Evolutionary conservation across 345 rosid genomes (phyloP).

Genomic region (Euphorbia pulcherrima): DNA sequence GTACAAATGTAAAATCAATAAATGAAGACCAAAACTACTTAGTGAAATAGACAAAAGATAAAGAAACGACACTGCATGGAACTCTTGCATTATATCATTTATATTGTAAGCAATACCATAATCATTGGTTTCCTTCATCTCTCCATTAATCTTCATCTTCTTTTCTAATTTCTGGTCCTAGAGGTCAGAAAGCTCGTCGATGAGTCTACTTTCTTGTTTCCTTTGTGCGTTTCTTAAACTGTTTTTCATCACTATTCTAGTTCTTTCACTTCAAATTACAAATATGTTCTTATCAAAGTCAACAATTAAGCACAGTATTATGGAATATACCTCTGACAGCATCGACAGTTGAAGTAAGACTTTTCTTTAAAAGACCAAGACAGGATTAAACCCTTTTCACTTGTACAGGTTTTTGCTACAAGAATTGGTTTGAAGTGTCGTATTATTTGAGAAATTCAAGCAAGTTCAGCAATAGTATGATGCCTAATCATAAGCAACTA

Average conservation of each 20-base stretch:
- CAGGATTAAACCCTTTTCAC: neutral
- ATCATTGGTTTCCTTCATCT: neutral
- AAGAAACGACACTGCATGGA: neutral
- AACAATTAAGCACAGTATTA: neutral
- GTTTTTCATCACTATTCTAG: neutral
- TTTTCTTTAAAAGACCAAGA: neutral
- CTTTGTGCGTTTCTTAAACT: neutral
- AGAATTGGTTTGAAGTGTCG: neutral
- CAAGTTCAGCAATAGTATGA: neutral
- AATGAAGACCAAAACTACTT: conserved; percentile 8
- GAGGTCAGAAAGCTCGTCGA: neutral
- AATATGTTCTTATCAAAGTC: neutral
- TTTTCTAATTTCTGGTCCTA: neutral
- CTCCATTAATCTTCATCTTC: neutral
- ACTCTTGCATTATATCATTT: neutral
- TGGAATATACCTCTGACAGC: neutral
- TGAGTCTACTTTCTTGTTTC: neutral
- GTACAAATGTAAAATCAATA: conserved; percentile 23
- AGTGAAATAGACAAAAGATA: neutral
- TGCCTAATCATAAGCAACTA: neutral
- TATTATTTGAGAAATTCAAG: neutral
- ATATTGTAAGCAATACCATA: no score
- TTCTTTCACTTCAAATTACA: neutral
- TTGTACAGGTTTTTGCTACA: no score
- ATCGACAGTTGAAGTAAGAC: neutral